Conservation (phyloP, 208 protist species). For the Lotmaria passim region DNA sequence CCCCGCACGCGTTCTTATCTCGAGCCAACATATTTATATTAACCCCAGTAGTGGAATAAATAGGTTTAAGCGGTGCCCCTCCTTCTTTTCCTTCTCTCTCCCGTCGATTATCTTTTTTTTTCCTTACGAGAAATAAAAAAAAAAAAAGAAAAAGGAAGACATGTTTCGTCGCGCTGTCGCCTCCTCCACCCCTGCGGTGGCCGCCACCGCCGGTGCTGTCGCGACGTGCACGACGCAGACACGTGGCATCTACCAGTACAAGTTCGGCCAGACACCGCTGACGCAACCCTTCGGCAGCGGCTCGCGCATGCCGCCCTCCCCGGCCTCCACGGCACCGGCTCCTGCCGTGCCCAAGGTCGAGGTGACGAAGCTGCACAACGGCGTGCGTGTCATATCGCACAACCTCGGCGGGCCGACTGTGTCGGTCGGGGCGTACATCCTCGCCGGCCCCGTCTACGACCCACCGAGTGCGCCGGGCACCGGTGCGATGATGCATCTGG, state of each 20-base stretch:
- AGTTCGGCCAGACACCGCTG: slow-evolving; percentile 75
- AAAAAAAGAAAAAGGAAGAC: not conserved
- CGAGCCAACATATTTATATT: no score
- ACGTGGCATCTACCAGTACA: slow-evolving; percentile 78
- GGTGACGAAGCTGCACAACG: slow-evolving; percentile 80
- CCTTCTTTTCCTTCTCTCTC: no score
- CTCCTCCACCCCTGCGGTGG: slow-evolving; percentile 23
- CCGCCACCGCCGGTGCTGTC: slow-evolving; percentile 24
- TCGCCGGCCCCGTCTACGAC: slow-evolving; percentile 85
- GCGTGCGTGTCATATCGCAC: slow-evolving; percentile 82
- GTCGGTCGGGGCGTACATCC: slow-evolving; percentile 84
- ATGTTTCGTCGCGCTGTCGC: slow-evolving; percentile 65
- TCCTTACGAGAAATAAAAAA: no score
- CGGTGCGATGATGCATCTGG: slow-evolving; percentile 76
- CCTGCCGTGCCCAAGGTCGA: slow-evolving; percentile 43
- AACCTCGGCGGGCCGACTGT: slow-evolving; percentile 69
- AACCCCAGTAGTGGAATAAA: no score
- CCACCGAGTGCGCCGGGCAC: slow-evolving; percentile 68
- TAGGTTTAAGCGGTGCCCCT: no score
- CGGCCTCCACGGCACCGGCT: slow-evolving; percentile 12
- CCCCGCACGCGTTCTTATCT: no score
- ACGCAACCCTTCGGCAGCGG: slow-evolving; percentile 39
- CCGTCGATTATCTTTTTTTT: no score
- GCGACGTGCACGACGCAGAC: slow-evolving; percentile 34
- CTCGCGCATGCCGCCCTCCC: slow-evolving; percentile 16